phyloP scores from a whole-genome alignment of 202 grass and related monocot species.

The Tripidium arundinaceum region DNA sequence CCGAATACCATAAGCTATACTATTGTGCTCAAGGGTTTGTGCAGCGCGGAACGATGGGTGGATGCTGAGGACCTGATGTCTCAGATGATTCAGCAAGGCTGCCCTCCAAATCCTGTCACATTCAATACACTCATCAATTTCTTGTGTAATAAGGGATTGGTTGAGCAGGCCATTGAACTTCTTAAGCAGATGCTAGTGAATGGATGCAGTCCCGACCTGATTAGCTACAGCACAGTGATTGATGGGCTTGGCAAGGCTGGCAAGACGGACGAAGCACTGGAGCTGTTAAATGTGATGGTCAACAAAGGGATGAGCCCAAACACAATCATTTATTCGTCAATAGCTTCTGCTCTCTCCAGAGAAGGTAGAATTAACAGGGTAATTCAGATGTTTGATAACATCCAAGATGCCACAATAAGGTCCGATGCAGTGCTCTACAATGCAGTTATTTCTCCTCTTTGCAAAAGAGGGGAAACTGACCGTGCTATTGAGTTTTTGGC shows the following conservation, averaged over 20 bases:
- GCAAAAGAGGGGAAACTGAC: constrained; percentile 55
- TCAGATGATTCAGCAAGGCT: constrained; percentile 46
- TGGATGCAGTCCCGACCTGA: constrained; percentile 60
- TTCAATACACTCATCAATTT: constrained; percentile 47
- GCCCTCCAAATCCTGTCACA: constrained; percentile 39
- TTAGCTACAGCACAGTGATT: constrained; percentile 64
- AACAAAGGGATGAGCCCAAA: constrained; percentile 62
- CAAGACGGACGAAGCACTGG: constrained; percentile 47
- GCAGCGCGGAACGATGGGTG: constrained; percentile 26
- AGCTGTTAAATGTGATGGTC: constrained; percentile 63
- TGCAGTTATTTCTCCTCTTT: constrained; percentile 60
- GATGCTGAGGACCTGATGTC: constrained; percentile 45
- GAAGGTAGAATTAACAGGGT: constrained; percentile 53
- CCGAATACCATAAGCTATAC: constrained; percentile 70
- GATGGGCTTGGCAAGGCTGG: constrained; percentile 57
- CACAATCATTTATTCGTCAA: constrained; percentile 59
- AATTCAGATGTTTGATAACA: constrained; percentile 43
- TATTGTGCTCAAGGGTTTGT: constrained; percentile 50
- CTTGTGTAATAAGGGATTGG: constrained; percentile 47
- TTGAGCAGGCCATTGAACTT: constrained; percentile 53
- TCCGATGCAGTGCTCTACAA: constrained; percentile 58
- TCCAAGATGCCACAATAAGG: constrained; percentile 46
- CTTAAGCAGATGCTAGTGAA: constrained; percentile 59
- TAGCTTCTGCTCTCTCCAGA: constrained; percentile 53
- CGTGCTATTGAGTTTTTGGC: constrained; percentile 57